phyloP scores from a whole-genome alignment of 2,329 filamentous ascomycete genomes.

The Penicillium hordei region DNA sequence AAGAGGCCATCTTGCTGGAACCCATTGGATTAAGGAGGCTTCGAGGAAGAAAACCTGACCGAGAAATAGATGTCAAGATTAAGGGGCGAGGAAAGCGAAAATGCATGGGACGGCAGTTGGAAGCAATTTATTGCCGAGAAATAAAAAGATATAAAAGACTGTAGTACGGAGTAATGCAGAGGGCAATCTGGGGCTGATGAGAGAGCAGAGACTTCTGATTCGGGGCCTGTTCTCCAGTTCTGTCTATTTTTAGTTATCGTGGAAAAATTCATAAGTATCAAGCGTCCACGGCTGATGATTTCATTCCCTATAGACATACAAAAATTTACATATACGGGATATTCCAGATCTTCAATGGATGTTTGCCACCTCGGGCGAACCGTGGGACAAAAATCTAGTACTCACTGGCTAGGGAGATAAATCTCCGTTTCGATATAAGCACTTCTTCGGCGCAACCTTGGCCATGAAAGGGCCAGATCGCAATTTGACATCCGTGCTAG shows the following conservation, averaged over 20 bases:
- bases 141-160: neutral
- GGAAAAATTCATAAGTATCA: neutral
- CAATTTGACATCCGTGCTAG: slow-evolving; percentile 99
- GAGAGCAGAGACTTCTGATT: slow-evolving; percentile 23
- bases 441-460: slow-evolving; percentile 99
- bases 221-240: neutral
- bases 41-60: slow-evolving; percentile 1
- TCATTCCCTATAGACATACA: neutral
- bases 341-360: slow-evolving; percentile 54
- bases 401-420: slow-evolving; percentile 37
- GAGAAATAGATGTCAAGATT: slow-evolving; percentile 4
- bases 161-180: neutral
- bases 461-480: slow-evolving; percentile 79
- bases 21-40: slow-evolving; percentile 7
- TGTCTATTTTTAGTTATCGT: neutral
- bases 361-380: slow-evolving; percentile 38
- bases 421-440: slow-evolving; percentile 65
- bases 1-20: slow-evolving; percentile 2
- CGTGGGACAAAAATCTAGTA: slow-evolving; percentile 46
- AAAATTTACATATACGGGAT: slow-evolving; percentile 57
- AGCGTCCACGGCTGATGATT: neutral
- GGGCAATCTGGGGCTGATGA: slow-evolving; percentile 8
- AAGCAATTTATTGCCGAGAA: slow-evolving; percentile 14
- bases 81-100: slow-evolving; percentile 9
- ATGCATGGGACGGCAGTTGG: slow-evolving; percentile 24